phyloP scores from a whole-genome alignment of 306 rosid genomes.

The Canavalia gladiata region DNA sequence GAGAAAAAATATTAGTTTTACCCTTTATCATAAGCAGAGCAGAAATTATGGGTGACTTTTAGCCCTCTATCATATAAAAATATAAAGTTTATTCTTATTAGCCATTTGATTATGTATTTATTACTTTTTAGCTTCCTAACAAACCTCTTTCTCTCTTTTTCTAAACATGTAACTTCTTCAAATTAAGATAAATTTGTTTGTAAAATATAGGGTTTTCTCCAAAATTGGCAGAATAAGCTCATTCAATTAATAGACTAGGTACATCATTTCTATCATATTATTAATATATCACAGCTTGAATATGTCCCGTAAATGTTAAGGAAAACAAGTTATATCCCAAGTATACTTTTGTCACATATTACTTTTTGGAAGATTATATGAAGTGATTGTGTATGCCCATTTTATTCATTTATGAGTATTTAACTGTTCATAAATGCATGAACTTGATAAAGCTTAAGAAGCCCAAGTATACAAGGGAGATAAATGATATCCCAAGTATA shows the following conservation, averaged over 20 bases:
- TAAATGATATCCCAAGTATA: too few species aligned
- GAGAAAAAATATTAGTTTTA: slow-evolving; percentile 17
- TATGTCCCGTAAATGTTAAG: not conserved
- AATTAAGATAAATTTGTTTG: slow-evolving; percentile 88
- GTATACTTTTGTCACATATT: slow-evolving; percentile 26
- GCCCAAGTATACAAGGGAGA: too few species aligned
- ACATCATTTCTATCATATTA: slow-evolving; percentile 26
- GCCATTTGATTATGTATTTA: slow-evolving; percentile 26
- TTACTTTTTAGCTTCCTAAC: slow-evolving; percentile 9
- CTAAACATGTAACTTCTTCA: slow-evolving; percentile 49
- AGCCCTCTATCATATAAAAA: not conserved
- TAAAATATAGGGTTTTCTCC: slow-evolving; percentile 90
- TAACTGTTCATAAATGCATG: not conserved
- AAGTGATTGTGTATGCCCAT: not conserved
- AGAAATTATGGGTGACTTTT: slow-evolving; percentile 1
- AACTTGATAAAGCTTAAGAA: too few species aligned
- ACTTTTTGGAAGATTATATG: slow-evolving; percentile 15
- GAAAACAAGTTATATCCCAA: not conserved
- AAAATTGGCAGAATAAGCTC: slow-evolving; percentile 98
- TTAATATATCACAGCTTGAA: slow-evolving; percentile 28
- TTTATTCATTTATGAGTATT: not conserved
- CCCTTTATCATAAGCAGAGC: not conserved
- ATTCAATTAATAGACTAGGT: slow-evolving; percentile 89
- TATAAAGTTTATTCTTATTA: not conserved
- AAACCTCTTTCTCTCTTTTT: not conserved